Evolutionary conservation across 2,329 filamentous ascomycete species (phyloP).

Genomic region (Scedosporium boydii): DNA sequence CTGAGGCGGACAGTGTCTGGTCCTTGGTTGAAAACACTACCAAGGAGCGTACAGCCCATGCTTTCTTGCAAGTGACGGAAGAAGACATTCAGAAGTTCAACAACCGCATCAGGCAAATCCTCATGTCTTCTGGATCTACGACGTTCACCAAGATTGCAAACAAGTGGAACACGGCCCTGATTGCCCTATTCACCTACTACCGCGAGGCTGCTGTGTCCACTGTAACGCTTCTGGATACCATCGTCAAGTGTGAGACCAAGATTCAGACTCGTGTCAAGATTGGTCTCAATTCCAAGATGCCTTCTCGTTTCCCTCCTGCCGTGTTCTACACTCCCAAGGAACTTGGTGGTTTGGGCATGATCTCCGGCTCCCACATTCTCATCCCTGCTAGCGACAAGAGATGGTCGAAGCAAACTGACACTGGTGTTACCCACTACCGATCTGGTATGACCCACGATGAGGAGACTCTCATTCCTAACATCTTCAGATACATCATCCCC

Average conservation of each 20-base stretch:
- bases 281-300: conserved; percentile 98
- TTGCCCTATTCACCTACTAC: conserved; percentile 97
- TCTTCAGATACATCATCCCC: conserved; percentile 97
- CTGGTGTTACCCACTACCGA: conserved; percentile 91
- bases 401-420: conserved; percentile 97
- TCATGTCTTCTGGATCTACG: conserved; percentile 98
- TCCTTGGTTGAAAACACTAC: conserved; percentile 92
- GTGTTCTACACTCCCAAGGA: conserved; percentile 99
- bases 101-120: conserved; percentile 93
- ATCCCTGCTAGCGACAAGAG: conserved; percentile 97
- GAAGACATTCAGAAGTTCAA: conserved; percentile 99
- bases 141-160: conserved; percentile 99
- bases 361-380: conserved; percentile 94
- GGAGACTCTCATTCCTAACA: conserved; percentile 95
- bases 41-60: conserved; percentile 94
- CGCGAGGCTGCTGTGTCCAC: conserved; percentile 95
- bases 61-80: conserved; percentile 94
- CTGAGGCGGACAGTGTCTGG: conserved; percentile 97
- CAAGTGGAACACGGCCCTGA: conserved; percentile 98
- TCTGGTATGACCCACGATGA: conserved; percentile 98
- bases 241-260: conserved; percentile 99
- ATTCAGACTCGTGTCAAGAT: conserved; percentile 99
- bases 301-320: conserved; percentile 92
- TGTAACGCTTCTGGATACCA: conserved; percentile 86
- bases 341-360: conserved; percentile 94